Percentiles rank a stretch among this genome's conserved stretches.
Conservation (phyloP, 2,329 filamentous ascomycete species). For the Metarhizium brunneum region DNA sequence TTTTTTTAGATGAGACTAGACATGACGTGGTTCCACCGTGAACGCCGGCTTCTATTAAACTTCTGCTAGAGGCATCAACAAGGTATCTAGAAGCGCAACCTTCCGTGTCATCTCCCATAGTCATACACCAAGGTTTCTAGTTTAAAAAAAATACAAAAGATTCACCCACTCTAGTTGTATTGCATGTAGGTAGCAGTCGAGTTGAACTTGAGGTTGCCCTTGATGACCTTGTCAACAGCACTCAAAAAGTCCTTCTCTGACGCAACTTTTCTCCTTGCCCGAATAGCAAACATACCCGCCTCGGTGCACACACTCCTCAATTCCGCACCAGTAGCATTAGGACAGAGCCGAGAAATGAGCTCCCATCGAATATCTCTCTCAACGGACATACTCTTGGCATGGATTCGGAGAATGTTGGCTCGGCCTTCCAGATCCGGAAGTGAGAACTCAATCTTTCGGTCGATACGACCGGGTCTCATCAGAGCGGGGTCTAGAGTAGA, state of each 20-base stretch:
- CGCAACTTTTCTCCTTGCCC: constrained; percentile 89
- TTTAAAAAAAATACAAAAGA: constrained; percentile 16
- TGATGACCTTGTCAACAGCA: constrained; percentile 98
- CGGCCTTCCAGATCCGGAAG: constrained; percentile 94
- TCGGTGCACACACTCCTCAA: constrained; percentile 94
- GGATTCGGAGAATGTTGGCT: constrained; percentile 94
- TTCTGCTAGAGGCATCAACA: constrained; percentile 9
- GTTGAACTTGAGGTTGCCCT: constrained; percentile 99
- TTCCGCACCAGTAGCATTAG: constrained; percentile 94
- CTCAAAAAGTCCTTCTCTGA: constrained; percentile 98
- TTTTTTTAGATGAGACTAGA: neutral
- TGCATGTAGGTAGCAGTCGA: constrained; percentile 97
- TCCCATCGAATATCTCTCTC: constrained; percentile 99
- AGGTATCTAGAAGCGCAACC: constrained; percentile 15
- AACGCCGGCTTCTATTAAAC: constrained; percentile 9
- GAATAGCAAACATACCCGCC: constrained; percentile 96
- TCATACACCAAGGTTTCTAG: constrained; percentile 21
- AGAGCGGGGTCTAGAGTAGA: constrained; percentile 93
- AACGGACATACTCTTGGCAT: constrained; percentile 99
- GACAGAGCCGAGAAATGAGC: constrained; percentile 91
- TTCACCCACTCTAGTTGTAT: constrained; percentile 66
- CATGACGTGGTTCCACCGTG: neutral
- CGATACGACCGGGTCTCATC: constrained; percentile 95
- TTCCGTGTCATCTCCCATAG: constrained; percentile 15
- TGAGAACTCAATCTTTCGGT: constrained; percentile 98